phyloP scores from a whole-genome alignment of 164 flowering plant genomes.

The Macadamia integrifolia region DNA sequence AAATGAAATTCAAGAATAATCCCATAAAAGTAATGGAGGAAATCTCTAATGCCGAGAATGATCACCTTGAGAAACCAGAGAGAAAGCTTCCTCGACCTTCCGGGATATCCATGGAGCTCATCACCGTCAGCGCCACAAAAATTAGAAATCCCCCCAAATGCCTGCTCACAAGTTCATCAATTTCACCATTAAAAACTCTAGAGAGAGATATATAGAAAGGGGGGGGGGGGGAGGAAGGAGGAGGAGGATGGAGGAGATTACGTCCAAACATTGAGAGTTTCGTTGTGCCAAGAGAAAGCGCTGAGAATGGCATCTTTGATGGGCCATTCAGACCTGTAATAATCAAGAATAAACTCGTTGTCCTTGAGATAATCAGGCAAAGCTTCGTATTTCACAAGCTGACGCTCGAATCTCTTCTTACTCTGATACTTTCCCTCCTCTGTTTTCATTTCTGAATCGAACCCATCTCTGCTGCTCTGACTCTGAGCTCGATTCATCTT shows the following conservation, averaged over 20 bases:
- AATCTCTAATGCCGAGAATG: too few species aligned
- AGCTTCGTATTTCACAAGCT: slow-evolving; percentile 64
- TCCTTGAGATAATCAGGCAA: slow-evolving; percentile 82
- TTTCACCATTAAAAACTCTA: too few species aligned
- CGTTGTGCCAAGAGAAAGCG: slow-evolving; percentile 82
- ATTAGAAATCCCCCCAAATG: slow-evolving; percentile 79
- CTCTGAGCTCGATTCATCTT: background rate
- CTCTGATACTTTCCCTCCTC: background rate
- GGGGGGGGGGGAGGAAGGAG: background rate
- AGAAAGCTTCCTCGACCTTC: slow-evolving; percentile 15
- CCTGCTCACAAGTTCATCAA: slow-evolving; percentile 28
- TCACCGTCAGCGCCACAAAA: slow-evolving; percentile 48
- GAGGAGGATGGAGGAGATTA: slow-evolving; percentile 18
- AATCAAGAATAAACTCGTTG: slow-evolving; percentile 72
- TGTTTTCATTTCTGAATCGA: background rate
- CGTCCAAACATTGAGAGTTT: slow-evolving; percentile 96
- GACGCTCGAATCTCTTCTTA: slow-evolving; percentile 24
- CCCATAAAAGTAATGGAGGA: too few species aligned
- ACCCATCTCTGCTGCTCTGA: too few species aligned
- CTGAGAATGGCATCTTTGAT: slow-evolving; percentile 63
- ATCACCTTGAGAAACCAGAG: slow-evolving; percentile 21
- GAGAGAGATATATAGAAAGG: background rate
- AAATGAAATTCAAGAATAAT: background rate
- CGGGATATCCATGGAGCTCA: slow-evolving; percentile 44
- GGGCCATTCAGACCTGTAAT: slow-evolving; percentile 89